phyloP scores from a whole-genome alignment of 495 filamentous ascomycete genomes.

The Corynascus novoguineensis region DNA sequence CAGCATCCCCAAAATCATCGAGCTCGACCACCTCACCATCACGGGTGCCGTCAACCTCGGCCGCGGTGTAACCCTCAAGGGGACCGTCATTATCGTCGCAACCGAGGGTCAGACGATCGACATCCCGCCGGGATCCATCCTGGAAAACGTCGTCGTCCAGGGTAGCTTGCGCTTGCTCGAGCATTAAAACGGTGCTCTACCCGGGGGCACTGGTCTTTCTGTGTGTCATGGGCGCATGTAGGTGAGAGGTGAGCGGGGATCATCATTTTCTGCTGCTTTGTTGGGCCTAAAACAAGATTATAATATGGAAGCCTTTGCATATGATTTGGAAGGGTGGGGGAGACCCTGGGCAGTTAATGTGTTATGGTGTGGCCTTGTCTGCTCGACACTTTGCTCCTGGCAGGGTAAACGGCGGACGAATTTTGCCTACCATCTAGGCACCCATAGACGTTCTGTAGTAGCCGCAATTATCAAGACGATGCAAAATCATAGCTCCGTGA shows the following conservation, averaged over 20 bases:
- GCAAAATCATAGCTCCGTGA: too few relatives aligned
- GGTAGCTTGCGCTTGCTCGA: conserved; percentile 91
- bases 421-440: neutral
- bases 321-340: neutral
- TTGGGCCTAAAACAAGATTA: neutral
- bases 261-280: neutral
- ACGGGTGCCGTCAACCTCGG: conserved; percentile 96
- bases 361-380: neutral
- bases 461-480: neutral
- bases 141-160: conserved; percentile 99
- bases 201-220: neutral
- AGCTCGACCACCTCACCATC: conserved; percentile 96
- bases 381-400: neutral
- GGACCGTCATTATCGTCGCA: conserved; percentile 99
- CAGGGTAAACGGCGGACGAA: neutral
- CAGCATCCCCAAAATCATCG: conserved; percentile 94
- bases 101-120: conserved; percentile 98
- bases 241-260: neutral
- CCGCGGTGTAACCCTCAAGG: conserved; percentile 90
- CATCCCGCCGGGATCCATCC: conserved; percentile 87
- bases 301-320: conserved; percentile 7
- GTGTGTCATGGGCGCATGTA: neutral
- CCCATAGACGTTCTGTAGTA: conserved; percentile 7
- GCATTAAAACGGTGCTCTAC: conserved; percentile 56
- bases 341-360: neutral